Conservation (phyloP, 768 basidiomycete species). For the Epithele typhae region DNA sequence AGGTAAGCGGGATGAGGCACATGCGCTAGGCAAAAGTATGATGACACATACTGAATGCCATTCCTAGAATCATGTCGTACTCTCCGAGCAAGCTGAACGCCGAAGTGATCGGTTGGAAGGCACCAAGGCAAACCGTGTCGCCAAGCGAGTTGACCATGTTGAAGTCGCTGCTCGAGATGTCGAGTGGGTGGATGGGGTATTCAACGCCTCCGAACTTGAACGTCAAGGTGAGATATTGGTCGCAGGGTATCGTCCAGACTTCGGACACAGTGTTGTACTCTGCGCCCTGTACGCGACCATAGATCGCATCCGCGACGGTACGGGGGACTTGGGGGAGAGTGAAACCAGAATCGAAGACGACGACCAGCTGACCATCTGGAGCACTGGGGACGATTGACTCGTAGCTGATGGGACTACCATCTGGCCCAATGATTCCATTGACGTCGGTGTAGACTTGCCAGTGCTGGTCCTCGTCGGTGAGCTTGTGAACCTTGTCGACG, state of each 20-base stretch:
- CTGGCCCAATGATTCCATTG: constrained; percentile 71
- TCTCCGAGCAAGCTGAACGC: constrained; percentile 74
- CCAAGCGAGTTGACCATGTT: constrained; percentile 42
- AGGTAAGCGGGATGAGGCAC: not conserved
- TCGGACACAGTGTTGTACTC: constrained; percentile 50
- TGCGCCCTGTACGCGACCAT: constrained; percentile 73
- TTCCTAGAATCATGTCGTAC: constrained; percentile 81
- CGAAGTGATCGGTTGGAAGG: constrained; percentile 82
- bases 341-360: constrained; percentile 73
- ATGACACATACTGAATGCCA: constrained; percentile 61
- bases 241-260: constrained; percentile 74
- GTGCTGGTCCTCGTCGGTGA: constrained; percentile 69
- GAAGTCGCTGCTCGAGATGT: constrained; percentile 60
- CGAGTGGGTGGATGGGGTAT: constrained; percentile 75
- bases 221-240: constrained; percentile 64
- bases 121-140: constrained; percentile 57
- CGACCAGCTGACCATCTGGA: constrained; percentile 59
- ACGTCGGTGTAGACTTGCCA: constrained; percentile 75
- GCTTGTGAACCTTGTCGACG: constrained; percentile 58
- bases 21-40: constrained; percentile 1
- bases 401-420: constrained; percentile 56
- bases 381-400: constrained; percentile 68
- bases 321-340: constrained; percentile 71
- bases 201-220: constrained; percentile 65
- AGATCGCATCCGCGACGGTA: constrained; percentile 73